phyloP scores from a whole-genome alignment of 306 rosid species.

The Dryas drummondii region DNA sequence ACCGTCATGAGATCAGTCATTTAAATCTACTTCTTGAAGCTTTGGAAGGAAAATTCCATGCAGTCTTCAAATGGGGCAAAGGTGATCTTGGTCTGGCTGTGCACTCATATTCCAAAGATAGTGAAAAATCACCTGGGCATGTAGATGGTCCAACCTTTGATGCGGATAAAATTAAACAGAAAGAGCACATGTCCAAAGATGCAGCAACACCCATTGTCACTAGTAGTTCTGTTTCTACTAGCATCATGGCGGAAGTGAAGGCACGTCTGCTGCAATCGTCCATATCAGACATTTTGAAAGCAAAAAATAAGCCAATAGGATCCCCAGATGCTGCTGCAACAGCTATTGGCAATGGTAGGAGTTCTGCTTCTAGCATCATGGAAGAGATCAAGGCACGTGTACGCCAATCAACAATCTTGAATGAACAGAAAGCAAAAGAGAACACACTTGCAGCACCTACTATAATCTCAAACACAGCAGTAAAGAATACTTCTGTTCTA shows the following conservation, averaged over 20 bases:
- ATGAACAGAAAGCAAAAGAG: constrained; percentile 24
- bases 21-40: constrained; percentile 74
- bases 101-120: constrained; percentile 30
- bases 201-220: not conserved
- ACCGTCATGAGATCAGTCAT: constrained; percentile 57
- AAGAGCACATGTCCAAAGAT: constrained; percentile 21
- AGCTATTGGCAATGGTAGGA: not conserved
- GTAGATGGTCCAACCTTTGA: constrained; percentile 1
- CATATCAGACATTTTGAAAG: not conserved
- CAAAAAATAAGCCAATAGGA: constrained; percentile 9
- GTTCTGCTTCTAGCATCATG: not conserved
- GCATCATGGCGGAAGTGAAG: constrained; percentile 33
- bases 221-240: constrained; percentile 1
- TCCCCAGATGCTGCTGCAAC: constrained; percentile 18
- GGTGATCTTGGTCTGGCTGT: constrained; percentile 59
- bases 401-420: constrained; percentile 11
- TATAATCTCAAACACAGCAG: constrained; percentile 11
- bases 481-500: constrained; percentile 11
- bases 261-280: constrained; percentile 30
- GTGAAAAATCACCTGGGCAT: constrained; percentile 25
- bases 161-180: constrained; percentile 16
- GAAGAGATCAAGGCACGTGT: constrained; percentile 17
- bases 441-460: constrained; percentile 17
- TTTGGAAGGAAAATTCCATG: constrained; percentile 65
- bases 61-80: constrained; percentile 72